Evolutionary conservation across 2,329 filamentous ascomycete genomes (phyloP), one percentile per base, ranked within the genome.

Genomic region (Xylariales sp.): DNA sequence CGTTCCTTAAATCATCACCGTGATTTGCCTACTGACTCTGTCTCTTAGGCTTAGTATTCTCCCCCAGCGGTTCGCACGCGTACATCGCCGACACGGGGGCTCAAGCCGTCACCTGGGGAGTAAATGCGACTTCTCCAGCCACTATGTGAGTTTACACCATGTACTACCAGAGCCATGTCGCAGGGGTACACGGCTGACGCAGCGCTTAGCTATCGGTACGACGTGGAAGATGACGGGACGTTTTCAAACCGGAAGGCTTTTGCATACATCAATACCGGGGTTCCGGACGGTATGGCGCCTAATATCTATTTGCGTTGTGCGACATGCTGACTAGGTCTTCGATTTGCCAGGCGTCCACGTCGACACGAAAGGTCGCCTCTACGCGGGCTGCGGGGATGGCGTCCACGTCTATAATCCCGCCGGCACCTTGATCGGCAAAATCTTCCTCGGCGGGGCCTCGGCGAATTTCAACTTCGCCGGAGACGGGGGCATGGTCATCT

Each of bases 81-180:
- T 90, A 90, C 65, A 78, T 90, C 3, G 84, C 86, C 8, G 88
- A 90, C 71, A 87, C 85, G 0, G 88, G 87, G 1, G 80, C 81
- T n/a, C 78, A 78, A 7, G 80, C 79, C n/a, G 82, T 75, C 0
- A 79, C 82, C n/a, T 80, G 78, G 58, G 84, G 84, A 12, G 71
- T 73, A 36, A 82, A 84, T 41, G 72, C 77, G 1, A 79, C 81
- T 0, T 72, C 78, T 6, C 82, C 84, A 0, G 76, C 85, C 1
- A 82, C 82, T 16, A 82, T 88, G 84, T 86, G 74, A 74, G 84
- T 70, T 68, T 14, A n/a, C n/a, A 39, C 12, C 32, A 34, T 32
- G 54, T 28, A 7, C 16, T 2, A 36, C 16, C 6, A 39, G n/a
- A 7, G 8, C 23, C 28, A 36, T 39, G 3, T 10, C 7, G 10